Base-by-base conservation (phyloP, 129 eudicot genomes). In the Pittosporum tobira region DNA sequence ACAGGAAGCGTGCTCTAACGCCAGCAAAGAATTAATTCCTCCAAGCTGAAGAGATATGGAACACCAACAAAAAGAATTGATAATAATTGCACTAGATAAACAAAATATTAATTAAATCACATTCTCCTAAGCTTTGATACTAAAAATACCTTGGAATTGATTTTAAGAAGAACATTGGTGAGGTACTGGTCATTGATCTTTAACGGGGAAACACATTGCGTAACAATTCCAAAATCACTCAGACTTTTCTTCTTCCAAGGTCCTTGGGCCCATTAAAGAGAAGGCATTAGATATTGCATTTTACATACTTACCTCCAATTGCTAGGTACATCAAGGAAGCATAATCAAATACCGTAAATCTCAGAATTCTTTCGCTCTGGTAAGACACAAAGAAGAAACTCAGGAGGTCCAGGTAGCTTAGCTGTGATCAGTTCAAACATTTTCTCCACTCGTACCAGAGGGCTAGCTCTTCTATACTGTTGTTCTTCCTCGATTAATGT, bases 221-320 rank as follows among this genome's bases (percentile, higher is more conserved):
- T 87, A 14, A 71, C 75, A 67, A 91, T 68, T 61, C 94, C 99
- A 69, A 69, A 51, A 48, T 81, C 81, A 61, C 73, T 68, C 66
- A 91, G 70, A 75, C 87, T 70, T 49, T 73, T 81, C 68, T 83
- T 86, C 79, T 91, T 91, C 99, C 99, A 91, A 46, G 99, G 99
- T n/a, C 99, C 99, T 91, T 67, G 43, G 57, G 37, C 47, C 64
- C 9, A 42, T 62, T 28, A 25, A 24, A 45, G 26, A 38, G 24
- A n/a, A 24, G 38, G 7, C 19, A 24, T 63, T 37, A 40, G 55
- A 24, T 15, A 15, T 37, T 2, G 16, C 31, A 28, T 48, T n/a
- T n/a, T n/a, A n/a, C n/a, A n/a, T n/a, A n/a, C n/a, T n/a, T 24
- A 46, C 25, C 52, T 5, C 52, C 60, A 27, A 6, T 30, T 11